A percentile compares a stretch with the other conserved stretches of the same genome.
Conservation (phyloP, 768 basidiomycete genomes). For the Dioszegia crocea region DNA sequence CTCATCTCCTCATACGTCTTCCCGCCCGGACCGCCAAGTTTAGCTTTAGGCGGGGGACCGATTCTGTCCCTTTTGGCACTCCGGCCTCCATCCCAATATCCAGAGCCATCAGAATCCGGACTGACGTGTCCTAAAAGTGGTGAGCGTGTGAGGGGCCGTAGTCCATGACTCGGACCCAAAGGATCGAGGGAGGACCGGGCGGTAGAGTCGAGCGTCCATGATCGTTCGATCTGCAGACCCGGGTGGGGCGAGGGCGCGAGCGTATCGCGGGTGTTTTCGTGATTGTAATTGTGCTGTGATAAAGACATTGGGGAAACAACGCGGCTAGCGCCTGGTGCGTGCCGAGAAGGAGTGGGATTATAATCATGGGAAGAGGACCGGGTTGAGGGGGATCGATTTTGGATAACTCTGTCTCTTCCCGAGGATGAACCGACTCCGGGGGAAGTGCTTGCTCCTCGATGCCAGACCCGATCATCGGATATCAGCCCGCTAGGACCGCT, state of each 20-base stretch:
- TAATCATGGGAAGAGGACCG: no score
- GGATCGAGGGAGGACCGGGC: background rate
- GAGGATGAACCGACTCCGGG: no score
- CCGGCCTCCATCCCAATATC: background rate
- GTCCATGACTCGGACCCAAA: background rate
- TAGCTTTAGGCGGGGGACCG: constrained; percentile 26
- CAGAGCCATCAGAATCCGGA: background rate
- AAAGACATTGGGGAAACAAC: background rate
- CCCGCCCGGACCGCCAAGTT: constrained; percentile 32
- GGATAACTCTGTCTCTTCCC: no score
- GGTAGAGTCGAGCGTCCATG: background rate
- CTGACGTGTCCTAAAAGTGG: background rate
- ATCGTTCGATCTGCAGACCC: background rate
- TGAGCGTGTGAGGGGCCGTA: background rate
- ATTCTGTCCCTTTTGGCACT: background rate
- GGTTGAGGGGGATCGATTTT: no score
- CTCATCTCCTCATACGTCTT: constrained; percentile 30
- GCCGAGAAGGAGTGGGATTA: no score
- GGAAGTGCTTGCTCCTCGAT: no score
- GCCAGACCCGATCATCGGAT: background rate
- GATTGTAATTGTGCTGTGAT: background rate
- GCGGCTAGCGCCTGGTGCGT: background rate
- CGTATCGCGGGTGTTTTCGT: background rate
- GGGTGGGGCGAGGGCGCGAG: background rate
- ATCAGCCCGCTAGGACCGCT: constrained; percentile 1